Base-by-base conservation (phyloP, 2,329 filamentous ascomycete genomes). In the Alternaria sp. region DNA sequence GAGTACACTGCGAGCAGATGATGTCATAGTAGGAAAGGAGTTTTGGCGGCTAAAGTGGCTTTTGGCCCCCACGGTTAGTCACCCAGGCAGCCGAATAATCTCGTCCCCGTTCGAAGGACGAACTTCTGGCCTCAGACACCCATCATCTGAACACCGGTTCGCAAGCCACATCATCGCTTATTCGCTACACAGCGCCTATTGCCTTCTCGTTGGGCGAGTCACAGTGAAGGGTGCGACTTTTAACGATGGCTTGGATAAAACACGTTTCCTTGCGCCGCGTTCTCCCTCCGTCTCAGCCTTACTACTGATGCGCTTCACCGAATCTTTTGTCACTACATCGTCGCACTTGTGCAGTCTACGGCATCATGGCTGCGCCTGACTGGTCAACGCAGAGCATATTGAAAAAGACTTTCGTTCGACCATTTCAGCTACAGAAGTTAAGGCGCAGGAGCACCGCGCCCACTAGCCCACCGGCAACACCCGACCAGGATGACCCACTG, bases 391-490 rank as follows among this genome's bases (percentile, higher is more conserved):
- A 51, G 27, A 53, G 34, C 8, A 22, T 52, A 49, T 34, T 64
- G 1, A 62, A 48, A 9, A 62, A 59, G 20, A 45, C 54, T 8
- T 54, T 64, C 8, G 46, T 57, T 16, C n/a, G 52, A 10, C 54
- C 59, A 2, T 62, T 64, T 30, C 56, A 53, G 20, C 18, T 36
- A 10, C 28, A 49, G 7, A 58, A 48, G 36, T 28, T 49, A 12
- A 57, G 46, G 38, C 52, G 54, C 44, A 44, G 52, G 18, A 48
- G 53, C 12, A 52, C 30, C 8, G 50, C 30, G n/a, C 49, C 62
- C 41, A 14, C 18, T 22, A 48, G 44, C 2, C 38, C 48, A 14
- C 30, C 51, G 14, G 28, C 30, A 32, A 28, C 32, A 16, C 16
- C 59, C 11, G 11, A 22, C 12, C 22, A 36, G 27, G 44, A 54